These are phyloP conservation scores for Naganishia friedmannii DNA, from an alignment of 768 basidiomycete genomes.

Conservation along the genomic window DNA sequence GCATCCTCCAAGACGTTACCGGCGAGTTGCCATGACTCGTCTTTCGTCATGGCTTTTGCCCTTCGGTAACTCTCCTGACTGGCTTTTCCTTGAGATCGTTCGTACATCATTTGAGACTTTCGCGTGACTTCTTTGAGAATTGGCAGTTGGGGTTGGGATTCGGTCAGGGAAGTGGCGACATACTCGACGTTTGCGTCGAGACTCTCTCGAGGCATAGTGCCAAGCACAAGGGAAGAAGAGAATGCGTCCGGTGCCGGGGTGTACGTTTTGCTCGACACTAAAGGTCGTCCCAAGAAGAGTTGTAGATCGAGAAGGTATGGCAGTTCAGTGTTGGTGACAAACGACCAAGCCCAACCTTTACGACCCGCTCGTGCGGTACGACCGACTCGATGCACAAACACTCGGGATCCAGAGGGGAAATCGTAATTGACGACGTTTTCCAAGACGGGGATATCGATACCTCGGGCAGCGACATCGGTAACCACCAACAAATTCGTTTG, in stretches of 20 bases:
- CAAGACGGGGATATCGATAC: slow-evolving; percentile 93
- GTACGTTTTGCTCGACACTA: slow-evolving; percentile 58
- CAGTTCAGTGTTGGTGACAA: slow-evolving; percentile 78
- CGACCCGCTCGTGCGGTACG: slow-evolving; percentile 93
- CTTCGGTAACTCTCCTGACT: slow-evolving; percentile 78
- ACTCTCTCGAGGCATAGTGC: slow-evolving; percentile 72
- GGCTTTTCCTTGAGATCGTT: slow-evolving; percentile 87
- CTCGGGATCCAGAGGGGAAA: slow-evolving; percentile 86
- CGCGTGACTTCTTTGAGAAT: slow-evolving; percentile 75
- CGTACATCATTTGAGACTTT: slow-evolving; percentile 88
- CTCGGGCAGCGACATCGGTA: slow-evolving; percentile 96
- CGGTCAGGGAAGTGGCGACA: slow-evolving; percentile 51
- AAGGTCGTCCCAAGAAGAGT: slow-evolving; percentile 78
- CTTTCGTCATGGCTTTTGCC: slow-evolving; percentile 79
- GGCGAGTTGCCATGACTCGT: slow-evolving; percentile 67
- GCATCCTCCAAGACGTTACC: slow-evolving; percentile 58
- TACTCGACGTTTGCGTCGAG: slow-evolving; percentile 84
- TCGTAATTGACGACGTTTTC: slow-evolving; percentile 98
- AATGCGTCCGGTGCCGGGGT: slow-evolving; percentile 62
- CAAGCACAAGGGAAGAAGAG: slow-evolving; percentile 71
- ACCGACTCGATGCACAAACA: slow-evolving; percentile 95
- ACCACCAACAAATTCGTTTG: slow-evolving; percentile 82
- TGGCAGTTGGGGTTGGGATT: slow-evolving; percentile 58
- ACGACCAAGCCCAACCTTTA: slow-evolving; percentile 94
- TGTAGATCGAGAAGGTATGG: slow-evolving; percentile 90